A percentile compares a stretch with the other conserved stretches of the same genome.
Conservation (phyloP, 345 rosid species). For the Eucalyptus virginea region DNA sequence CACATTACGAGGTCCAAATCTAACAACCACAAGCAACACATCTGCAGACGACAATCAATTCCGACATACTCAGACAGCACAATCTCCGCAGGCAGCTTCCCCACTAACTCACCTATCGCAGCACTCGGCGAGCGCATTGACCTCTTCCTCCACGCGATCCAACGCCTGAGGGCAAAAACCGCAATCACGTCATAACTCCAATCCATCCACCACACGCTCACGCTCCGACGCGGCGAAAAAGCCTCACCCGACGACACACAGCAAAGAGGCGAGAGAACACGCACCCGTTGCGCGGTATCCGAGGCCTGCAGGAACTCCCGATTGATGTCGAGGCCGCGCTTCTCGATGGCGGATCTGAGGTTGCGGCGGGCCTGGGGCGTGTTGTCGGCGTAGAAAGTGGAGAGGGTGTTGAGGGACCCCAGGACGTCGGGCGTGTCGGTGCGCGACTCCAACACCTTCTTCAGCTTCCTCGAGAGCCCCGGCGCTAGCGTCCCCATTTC, state of each 20-base stretch:
- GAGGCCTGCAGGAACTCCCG: conserved; percentile 73
- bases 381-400: conserved; percentile 75
- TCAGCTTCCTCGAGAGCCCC: conserved; percentile 86
- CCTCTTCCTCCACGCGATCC: conserved; percentile 96
- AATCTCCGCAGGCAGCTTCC: neutral
- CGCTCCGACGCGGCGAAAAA: neutral
- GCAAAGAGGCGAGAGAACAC: neutral
- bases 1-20: neutral
- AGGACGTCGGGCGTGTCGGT: conserved; percentile 83
- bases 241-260: neutral
- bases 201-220: neutral
- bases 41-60: neutral
- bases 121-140: conserved; percentile 80
- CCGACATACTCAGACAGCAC: neutral
- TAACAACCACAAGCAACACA: neutral
- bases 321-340: conserved; percentile 84
- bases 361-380: conserved; percentile 84
- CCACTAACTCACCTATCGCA: conserved; percentile 55
- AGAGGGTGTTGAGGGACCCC: conserved; percentile 74
- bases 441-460: conserved; percentile 85
- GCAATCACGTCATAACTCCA: neutral
- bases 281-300: conserved; percentile 49
- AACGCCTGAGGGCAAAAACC: conserved; percentile 27
- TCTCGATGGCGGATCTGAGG: conserved; percentile 97
- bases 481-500: conserved; percentile 75